Evolutionary conservation across 2,329 filamentous ascomycete species (phyloP), one percentile per base, ranked within the genome.

Genomic region (Clonostachys byssicola): DNA sequence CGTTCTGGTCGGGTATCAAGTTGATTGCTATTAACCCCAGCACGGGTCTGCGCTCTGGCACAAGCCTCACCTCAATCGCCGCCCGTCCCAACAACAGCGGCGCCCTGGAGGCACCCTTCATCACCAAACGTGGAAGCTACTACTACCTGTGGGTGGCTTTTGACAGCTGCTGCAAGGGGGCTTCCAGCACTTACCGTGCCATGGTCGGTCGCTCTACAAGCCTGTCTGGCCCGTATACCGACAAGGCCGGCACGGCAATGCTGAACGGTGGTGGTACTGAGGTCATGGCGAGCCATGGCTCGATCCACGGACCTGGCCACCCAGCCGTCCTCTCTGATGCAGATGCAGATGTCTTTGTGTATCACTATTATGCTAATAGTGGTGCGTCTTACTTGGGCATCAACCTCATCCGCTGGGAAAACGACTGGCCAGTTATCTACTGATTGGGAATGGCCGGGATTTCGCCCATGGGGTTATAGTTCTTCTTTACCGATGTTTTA

Each of bases 141-240:
- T 64, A 63, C 51, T 64, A 63, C 45, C 58, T 63, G n/a, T 64
- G 59, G 58, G 56, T 58, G 2, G 60, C 61, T 1, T 64, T 64
- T 13, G 61, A 64, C 45, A 55, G 47, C 38, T 63, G 61, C 53
- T 63, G 61, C 20, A 39, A 51, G 5, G 61, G 61, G 18, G 58
- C 58, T 12, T 44, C 51, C 3, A 62, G 60, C 53, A 63, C 60
- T 0, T 63, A 63, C 41, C 57, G 60, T 12, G 52, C 58, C 43
- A 63, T 63, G 60, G 60, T 63, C n/a, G 60, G 60, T 6, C 60
- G 60, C 0, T 63, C 60, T 8, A 57, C 44, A 36, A 61, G 52
- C 43, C 46, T 62, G 6, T 56, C 56, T 1, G 60, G 60, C 3
- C 60, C 60, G 2, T 63, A 52, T 18, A 54, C 61, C 48, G 60